A percentile compares a stretch with the other conserved stretches of the same genome.
phyloP scores from a whole-genome alignment of 345 rosid species.

The Sonneratia alba region DNA sequence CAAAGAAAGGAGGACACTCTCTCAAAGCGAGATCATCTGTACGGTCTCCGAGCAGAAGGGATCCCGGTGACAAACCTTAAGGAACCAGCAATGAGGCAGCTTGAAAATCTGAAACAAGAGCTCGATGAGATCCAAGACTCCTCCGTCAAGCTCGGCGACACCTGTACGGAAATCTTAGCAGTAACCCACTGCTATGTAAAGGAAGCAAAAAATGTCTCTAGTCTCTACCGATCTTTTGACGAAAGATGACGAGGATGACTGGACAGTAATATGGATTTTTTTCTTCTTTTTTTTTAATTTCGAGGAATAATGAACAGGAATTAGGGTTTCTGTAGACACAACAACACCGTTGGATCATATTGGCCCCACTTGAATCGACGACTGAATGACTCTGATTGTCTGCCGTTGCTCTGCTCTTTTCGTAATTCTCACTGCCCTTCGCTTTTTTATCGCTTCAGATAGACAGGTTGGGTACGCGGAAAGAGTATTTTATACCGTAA shows the following conservation, averaged over 20 bases:
- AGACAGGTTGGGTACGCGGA: no score
- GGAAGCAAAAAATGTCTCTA: neutral
- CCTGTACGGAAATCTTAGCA: neutral
- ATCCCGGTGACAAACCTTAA: neutral
- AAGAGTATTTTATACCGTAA: no score
- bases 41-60: neutral
- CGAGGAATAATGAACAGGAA: neutral
- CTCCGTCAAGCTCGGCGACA: neutral
- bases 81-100: neutral
- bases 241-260: neutral
- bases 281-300: no score
- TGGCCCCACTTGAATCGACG: neutral
- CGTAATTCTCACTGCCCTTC: no score
- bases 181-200: neutral
- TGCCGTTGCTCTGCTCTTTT: no score
- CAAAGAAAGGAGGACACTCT: neutral
- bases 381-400: no score
- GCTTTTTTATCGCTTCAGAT: no score
- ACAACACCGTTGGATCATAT: neutral
- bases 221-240: neutral
- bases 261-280: no score
- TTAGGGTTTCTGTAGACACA: neutral
- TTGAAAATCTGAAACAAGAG: neutral
- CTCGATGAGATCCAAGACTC: neutral
- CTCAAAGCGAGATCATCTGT: neutral